Evolutionary conservation across 768 basidiomycete genomes (phyloP), one percentile per base, ranked within the genome.

Genomic region (Lactifluus subvellereus): DNA sequence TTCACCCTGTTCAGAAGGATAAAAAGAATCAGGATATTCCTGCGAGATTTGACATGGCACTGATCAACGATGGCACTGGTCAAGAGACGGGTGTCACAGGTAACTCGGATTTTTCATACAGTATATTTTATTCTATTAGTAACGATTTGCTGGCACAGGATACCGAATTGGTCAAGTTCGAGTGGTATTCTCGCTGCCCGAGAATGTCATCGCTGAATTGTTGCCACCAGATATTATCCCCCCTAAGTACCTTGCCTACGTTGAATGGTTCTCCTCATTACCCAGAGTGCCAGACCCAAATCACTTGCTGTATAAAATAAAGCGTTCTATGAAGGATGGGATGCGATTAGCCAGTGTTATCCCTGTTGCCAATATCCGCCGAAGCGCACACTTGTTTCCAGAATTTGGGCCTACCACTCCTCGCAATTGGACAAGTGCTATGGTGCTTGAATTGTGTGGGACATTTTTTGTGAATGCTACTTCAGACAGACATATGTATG

Each of bases 231-330:
- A n/a, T 9, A n/a, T 52, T 9, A 14, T 10, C 1, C 40, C 20
- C 3, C 38, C 60, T 2, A 52, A 16, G 3, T 40, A 48, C 10
- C 60, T 54, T 27, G 60, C 60, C 16, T 61, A 61, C 1, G 16
- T 61, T 3, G 47, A 61, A 6, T 61, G 54, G 54, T 61, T 55
- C 27, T 27, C 60, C 1, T 27, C 45, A 5, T 7, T 61, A 14
- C n/a, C 60, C 16, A 27, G 14, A 7, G 6, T 7, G 2, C 60
- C 53, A 3, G 47, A 54, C 14, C 2, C 9, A 1, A 47, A 54
- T 10, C 16, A 47, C 35, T 10, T 18, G 3, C 10, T 55, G 33
- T 61, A 61, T 37, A 43, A 13, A 11, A 18, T 61, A 2, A 10
- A 32, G 0, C 11, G 33, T 3, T 14, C 11, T 6, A 1, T 35